phyloP scores from a whole-genome alignment of 2,329 filamentous ascomycete species.

The Colletotrichum caudatum region DNA sequence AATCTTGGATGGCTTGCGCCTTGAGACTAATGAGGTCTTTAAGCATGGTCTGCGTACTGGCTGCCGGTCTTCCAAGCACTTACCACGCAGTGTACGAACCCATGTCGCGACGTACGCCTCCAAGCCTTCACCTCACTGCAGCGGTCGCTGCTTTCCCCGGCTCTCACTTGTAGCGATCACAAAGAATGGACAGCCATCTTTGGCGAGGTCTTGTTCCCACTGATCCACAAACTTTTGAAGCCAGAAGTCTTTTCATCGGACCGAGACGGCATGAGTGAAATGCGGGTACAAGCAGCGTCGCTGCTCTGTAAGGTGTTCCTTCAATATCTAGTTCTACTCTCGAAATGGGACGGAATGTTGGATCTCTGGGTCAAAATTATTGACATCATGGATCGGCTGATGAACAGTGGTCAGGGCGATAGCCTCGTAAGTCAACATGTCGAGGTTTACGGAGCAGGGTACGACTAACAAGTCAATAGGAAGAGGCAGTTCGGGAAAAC shows the following conservation, averaged over 20 bases:
- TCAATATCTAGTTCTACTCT: conserved; percentile 88
- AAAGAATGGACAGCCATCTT: conserved; percentile 97
- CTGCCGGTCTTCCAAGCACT: conserved; percentile 91
- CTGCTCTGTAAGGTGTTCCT: conserved; percentile 95
- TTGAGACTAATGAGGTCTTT: conserved; percentile 45
- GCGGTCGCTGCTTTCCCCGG: conserved; percentile 84
- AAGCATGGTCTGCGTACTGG: conserved; percentile 98
- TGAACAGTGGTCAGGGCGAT: conserved; percentile 94
- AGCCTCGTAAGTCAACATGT: conserved; percentile 73
- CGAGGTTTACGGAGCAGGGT: conserved; percentile 12
- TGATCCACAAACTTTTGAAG: conserved; percentile 88
- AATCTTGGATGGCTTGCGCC: not conserved
- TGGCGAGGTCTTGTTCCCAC: conserved; percentile 89
- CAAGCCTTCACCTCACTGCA: conserved; percentile 89
- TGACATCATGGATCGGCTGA: conserved; percentile 93
- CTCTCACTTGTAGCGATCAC: conserved; percentile 85
- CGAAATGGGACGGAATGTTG: conserved; percentile 88
- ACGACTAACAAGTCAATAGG: conserved; percentile 61
- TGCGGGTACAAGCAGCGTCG: conserved; percentile 89
- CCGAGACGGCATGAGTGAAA: conserved; percentile 93
- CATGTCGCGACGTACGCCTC: conserved; percentile 91
- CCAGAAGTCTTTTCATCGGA: conserved; percentile 95
- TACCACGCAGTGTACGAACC: conserved; percentile 91
- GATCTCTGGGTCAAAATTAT: conserved; percentile 94
- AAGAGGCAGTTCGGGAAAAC: conserved; percentile 94